Evolutionary conservation across 2,329 filamentous ascomycete species (phyloP), one percentile per base, ranked within the genome.

Genomic region (Stenocarpella maydis): DNA sequence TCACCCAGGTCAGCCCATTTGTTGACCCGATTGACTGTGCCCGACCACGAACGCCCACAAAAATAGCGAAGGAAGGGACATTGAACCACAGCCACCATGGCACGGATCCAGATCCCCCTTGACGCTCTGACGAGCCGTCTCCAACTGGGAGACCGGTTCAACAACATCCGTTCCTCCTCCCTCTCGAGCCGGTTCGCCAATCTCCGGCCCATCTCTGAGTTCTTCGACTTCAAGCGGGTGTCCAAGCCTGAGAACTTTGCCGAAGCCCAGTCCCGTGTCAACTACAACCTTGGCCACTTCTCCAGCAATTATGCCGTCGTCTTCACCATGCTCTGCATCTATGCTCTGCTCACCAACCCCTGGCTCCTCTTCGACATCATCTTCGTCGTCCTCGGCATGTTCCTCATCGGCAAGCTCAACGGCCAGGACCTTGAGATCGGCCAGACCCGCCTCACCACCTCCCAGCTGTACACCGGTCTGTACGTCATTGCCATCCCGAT

Each of bases 281-380:
- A 97, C 86, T 98, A 98, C 90, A 99, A 99, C 82, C 84, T 99
- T 74, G 90, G 92, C 80, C 92, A 98, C 85, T 99, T 97, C 87
- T 97, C 94, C 72, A 98, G 94, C 91, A 99, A 99, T 86, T 99
- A 99, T 88, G 92, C 92, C 75, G 91, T 92, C 73, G 89, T 98
- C 76, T 97, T 98, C 80, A 86, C 92, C 76, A 97, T 99, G 91
- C 91, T 99, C 78, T 93, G 92, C 85, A 91, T 99, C 83, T 99
- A 99, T 86, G 93, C 93, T 77, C 84, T 99, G 77, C 87, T 99
- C 77, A 96, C 93, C 76, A 98, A 98, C 83, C 86, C 89, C 77
- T 82, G 90, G 54, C 87, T 99, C 65, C 89, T 98, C 71, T 98
- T 98, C 80, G 94, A 97, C 82, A 97, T 99, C 79, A 82, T 97